Evolutionary conservation across 495 filamentous ascomycete genomes (phyloP), one percentile per base, ranked within the genome.

Genomic region (Neurospora sp.): DNA sequence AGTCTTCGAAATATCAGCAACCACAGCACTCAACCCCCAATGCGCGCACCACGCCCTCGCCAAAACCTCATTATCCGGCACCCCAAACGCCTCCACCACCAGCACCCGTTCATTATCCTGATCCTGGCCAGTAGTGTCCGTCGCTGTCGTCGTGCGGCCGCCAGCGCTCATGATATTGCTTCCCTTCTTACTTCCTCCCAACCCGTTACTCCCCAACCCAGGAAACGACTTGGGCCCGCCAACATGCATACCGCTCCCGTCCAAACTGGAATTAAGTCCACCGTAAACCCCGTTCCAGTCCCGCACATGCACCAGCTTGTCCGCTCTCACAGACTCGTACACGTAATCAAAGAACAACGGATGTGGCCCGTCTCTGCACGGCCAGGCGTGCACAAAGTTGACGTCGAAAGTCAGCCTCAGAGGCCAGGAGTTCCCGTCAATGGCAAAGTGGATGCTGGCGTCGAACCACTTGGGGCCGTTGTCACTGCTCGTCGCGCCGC

Each of bases 41-140:
- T 90, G 89, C 73, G 88, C 83, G 75, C 89, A 92, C 91, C 91
- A 92, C 59, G 91, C 91, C 69, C 91, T 81, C 2, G 89, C 90
- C 76, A 93, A 85, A 16, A 93, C 91, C 79, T 92, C 91, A 73
- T 92, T 92, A 78, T 93, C 91, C 68, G 79, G 80, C 38, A 89
- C 89, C 11, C 91, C 91, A 74, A 90, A 89, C 38, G 90, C 90
- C 80, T 92, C 88, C 20, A 93, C 84, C 41, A 90, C 90, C 44
- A 93, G 82, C 12, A 93, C 89, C 74, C 83, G 83, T 73, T 91
- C 88, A 11, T 87, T 80, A 68, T 87, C 84, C 69, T 78, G 22
- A 78, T 77, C 40, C 71, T 69, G 35, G 2, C 35, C 48, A 3
- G 68, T 46, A 22, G 22, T 20, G 2, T 39, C 74, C 10, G n/a